Percentiles rank a stretch among this genome's conserved stretches.
phyloP scores from a whole-genome alignment of 2,329 filamentous ascomycete genomes.

The Endocalyx cinctus region DNA sequence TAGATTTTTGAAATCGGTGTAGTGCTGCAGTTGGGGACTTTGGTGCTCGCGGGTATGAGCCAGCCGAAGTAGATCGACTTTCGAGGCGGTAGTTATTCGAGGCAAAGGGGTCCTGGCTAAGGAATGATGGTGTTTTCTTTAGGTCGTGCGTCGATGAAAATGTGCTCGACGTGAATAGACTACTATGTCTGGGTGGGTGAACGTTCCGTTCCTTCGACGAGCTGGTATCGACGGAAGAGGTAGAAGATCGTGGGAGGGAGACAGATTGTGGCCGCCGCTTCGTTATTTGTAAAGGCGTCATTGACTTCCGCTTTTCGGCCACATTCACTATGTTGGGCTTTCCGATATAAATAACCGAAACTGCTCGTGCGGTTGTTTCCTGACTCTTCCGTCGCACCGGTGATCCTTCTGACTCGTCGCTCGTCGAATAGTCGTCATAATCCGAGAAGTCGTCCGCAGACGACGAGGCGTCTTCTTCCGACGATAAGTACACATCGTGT shows the following conservation, averaged over 20 bases:
- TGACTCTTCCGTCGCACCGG: conserved; percentile 35
- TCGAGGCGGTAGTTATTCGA: conserved; percentile 31
- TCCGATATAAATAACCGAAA: conserved; percentile 56
- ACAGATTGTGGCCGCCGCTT: conserved; percentile 28
- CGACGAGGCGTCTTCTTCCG: conserved; percentile 61
- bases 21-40: conserved; percentile 45
- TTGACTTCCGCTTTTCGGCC: conserved; percentile 35
- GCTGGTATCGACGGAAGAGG: conserved; percentile 22
- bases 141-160: conserved; percentile 21
- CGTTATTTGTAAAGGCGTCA: no score
- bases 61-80: conserved; percentile 18
- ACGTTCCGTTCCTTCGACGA: conserved; percentile 15
- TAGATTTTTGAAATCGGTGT: conserved; percentile 43
- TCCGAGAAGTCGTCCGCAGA: conserved; percentile 57
- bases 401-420: conserved; percentile 26
- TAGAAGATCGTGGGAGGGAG: conserved; percentile 13
- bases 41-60: conserved; percentile 30
- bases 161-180: conserved; percentile 28
- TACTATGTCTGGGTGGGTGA: conserved; percentile 40
- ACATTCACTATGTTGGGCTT: conserved; percentile 56
- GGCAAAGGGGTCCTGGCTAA: conserved; percentile 51
- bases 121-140: conserved; percentile 42
- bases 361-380: conserved; percentile 53
- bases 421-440: conserved; percentile 44
- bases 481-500: conserved; percentile 60